Evolutionary conservation across 176 grass and related monocot species (phyloP), one percentile per base, ranked within the genome.

Genomic region (Tuctoria greenei): DNA sequence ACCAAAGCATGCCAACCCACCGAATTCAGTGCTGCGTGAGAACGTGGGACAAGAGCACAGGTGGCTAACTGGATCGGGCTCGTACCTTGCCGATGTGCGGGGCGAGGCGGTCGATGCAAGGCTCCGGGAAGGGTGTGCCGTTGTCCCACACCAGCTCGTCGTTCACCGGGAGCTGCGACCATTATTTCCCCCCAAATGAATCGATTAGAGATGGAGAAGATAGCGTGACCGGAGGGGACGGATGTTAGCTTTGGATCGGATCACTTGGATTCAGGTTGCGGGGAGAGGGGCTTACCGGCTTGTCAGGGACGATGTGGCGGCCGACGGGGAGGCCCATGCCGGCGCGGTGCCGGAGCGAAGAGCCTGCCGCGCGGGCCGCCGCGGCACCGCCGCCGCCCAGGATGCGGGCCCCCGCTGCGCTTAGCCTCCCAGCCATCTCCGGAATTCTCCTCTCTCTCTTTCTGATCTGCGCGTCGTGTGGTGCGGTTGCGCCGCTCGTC

Each of bases 131-230:
- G 28, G 92, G 80, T 57, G 92, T 99, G 36, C 96, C 96, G 69
- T 99, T 99, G 74, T 99, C 96, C 96, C 96, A 99, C 10, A 99
- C 6, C 43, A 99, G 78, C 77, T 99, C 96, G 38, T 99, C 87
- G 64, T 95, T 64, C 52, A 9, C 43, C 4, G 89, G 76, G 36
- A 99, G 77, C 96, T 99, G 67, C 74, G 39, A 77, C 56, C 42
- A 54, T 54, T 54, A 2, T 21, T 2, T 20, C 49, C 54, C 23
- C 50, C 83, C 5, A 50, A 52, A 55, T 67, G 35, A 40, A 54
- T 10, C 57, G 70, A 67, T 81, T 59, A 64, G 27, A 60, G 4
- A 77, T 9, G 65, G 61, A 68, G 51, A 54, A 54, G 61, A 26
- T 28, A 57, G 6, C 36, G 51, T 18, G 15, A 7, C 13, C 31